Conservation (phyloP, 1,284 basidiomycete genomes). For the Leccinum pseudoinsigne region DNA sequence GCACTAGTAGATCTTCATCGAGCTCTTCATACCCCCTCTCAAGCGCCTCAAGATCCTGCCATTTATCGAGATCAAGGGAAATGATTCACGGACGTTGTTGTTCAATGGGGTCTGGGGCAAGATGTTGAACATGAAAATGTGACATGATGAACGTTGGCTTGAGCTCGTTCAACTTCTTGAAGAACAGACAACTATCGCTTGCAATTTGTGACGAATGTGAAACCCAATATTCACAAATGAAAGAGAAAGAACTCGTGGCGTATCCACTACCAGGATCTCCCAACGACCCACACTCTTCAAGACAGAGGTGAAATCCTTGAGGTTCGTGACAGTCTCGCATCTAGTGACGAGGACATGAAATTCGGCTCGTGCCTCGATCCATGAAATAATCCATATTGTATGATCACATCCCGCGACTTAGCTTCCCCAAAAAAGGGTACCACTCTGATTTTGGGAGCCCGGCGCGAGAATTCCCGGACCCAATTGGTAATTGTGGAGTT, state of each 20-base stretch:
- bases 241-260: not conserved
- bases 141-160: conserved; percentile 40
- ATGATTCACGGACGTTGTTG: conserved; percentile 94
- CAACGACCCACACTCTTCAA: conserved; percentile 85
- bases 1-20: conserved; percentile 67
- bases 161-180: conserved; percentile 81
- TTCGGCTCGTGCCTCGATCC: conserved; percentile 49
- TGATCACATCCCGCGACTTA: conserved; percentile 79
- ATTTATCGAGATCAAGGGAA: conserved; percentile 84
- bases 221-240: not conserved
- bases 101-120: conserved; percentile 83
- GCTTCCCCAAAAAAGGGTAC: conserved; percentile 84
- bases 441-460: conserved; percentile 83
- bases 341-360: conserved; percentile 89
- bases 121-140: not conserved
- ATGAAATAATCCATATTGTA: conserved; percentile 82
- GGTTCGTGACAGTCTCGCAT: conserved; percentile 75
- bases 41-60: conserved; percentile 71
- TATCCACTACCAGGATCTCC: conserved; percentile 89
- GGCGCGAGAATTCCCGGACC: conserved; percentile 87
- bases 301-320: conserved; percentile 66
- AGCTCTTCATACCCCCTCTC: conserved; percentile 75
- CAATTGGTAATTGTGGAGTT: conserved; percentile 93
- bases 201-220: conserved; percentile 31
- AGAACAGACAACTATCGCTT: conserved; percentile 77